Conservation (phyloP, 805 yeast species). For the Blastobotrys muscicola region DNA sequence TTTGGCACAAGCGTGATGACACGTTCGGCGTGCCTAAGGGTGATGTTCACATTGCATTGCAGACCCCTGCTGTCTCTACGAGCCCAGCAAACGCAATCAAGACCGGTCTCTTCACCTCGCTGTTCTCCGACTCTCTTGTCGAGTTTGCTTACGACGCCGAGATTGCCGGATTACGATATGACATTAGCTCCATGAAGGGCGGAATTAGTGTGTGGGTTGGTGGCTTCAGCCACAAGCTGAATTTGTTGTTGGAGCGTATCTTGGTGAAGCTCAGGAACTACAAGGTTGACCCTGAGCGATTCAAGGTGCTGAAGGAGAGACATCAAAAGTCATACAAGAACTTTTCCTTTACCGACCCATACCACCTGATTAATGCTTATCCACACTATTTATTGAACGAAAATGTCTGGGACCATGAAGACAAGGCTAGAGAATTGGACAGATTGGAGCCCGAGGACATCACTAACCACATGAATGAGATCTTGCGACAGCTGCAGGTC, state of each 20-base stretch:
- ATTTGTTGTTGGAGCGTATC: conserved; percentile 51
- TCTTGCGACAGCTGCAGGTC: conserved; percentile 50
- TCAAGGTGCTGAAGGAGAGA: conserved; percentile 57
- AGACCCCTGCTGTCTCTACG: conserved; percentile 48
- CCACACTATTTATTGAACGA: conserved; percentile 62
- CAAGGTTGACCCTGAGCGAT: conserved; percentile 46
- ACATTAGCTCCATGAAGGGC: conserved; percentile 50
- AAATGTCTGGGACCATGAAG: conserved; percentile 54
- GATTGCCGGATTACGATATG: conserved; percentile 62
- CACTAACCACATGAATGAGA: conserved; percentile 39
- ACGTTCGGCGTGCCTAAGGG: conserved; percentile 85
- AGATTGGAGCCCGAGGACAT: conserved; percentile 43
- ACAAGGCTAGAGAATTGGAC: conserved; percentile 43
- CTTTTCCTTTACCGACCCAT: conserved; percentile 66
- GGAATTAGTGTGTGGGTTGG: conserved; percentile 59
- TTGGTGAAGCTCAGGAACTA: conserved; percentile 45
- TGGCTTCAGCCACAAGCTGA: conserved; percentile 81
- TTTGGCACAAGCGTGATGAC: conserved; percentile 90
- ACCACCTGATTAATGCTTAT: conserved; percentile 59
- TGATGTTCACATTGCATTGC: conserved; percentile 51
- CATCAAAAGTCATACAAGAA: conserved; percentile 54
- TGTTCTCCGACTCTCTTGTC: conserved; percentile 65
- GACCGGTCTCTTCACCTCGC: conserved; percentile 54
- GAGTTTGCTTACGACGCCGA: conserved; percentile 77
- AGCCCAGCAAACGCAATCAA: conserved; percentile 51